Conservation (phyloP, 495 filamentous ascomycete genomes). For the Elaphomyces granulatus region DNA sequence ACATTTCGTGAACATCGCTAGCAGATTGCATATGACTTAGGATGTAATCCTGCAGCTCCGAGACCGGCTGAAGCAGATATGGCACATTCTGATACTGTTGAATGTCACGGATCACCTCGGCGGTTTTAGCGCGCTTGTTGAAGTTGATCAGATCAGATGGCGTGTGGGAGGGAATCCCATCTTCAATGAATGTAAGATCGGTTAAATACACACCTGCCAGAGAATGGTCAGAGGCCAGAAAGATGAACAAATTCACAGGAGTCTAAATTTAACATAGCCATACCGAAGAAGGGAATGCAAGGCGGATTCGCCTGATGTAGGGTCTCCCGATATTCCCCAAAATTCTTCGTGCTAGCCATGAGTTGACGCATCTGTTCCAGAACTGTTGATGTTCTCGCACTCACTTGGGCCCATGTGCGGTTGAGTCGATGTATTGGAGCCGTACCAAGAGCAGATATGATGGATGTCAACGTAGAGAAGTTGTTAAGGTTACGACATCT, state of each 20-base stretch:
- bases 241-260: constrained; percentile 1
- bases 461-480: constrained; percentile 95
- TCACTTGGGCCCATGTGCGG: constrained; percentile 90
- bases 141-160: constrained; percentile 96
- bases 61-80: constrained; percentile 75
- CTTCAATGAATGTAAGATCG: constrained; percentile 96
- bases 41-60: constrained; percentile 94
- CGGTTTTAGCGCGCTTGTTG: constrained; percentile 92
- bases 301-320: constrained; percentile 87
- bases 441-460: constrained; percentile 88
- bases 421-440: constrained; percentile 88
- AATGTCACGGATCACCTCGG: constrained; percentile 94
- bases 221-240: constrained; percentile 7
- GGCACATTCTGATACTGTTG: constrained; percentile 97
- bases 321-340: constrained; percentile 88
- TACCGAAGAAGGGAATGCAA: constrained; percentile 98
- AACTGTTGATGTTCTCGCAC: constrained; percentile 59
- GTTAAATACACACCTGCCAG: constrained; percentile 81
- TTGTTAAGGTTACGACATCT: constrained; percentile 93
- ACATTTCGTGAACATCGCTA: constrained; percentile 97
- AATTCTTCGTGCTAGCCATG: constrained; percentile 98
- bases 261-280: constrained; percentile 9
- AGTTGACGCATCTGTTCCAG: constrained; percentile 83
- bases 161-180: constrained; percentile 91
- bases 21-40: constrained; percentile 86